Percentiles rank a stretch among this genome's conserved stretches.
Evolutionary conservation across 1,284 basidiomycete species (phyloP).

Genomic region (Wallemia hederae): DNA sequence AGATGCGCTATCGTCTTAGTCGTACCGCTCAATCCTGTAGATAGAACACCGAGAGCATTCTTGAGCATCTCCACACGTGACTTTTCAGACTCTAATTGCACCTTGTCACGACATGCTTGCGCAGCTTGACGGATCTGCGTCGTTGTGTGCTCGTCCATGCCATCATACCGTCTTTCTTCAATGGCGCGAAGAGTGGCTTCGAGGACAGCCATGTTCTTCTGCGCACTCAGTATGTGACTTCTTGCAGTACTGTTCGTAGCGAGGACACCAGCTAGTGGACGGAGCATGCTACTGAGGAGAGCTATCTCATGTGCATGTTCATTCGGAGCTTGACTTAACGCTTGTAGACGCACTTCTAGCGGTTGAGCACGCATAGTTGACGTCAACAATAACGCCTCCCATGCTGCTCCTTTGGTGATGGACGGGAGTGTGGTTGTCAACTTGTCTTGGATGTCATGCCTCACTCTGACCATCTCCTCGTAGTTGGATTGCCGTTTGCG

Average conservation of each 20-base stretch:
- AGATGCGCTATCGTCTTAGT: constrained; percentile 29
- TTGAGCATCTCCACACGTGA: constrained; percentile 42
- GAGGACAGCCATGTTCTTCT: constrained; percentile 48
- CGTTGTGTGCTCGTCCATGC: constrained; percentile 38
- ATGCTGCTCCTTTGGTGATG: constrained; percentile 45
- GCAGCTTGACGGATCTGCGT: constrained; percentile 27
- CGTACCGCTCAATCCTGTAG: neutral
- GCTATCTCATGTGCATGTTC: constrained; percentile 42
- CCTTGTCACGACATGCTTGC: constrained; percentile 17
- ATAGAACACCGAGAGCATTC: constrained; percentile 27
- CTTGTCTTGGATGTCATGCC: constrained; percentile 35
- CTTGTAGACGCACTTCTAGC: constrained; percentile 28
- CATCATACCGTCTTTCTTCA: constrained; percentile 44
- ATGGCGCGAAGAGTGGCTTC: constrained; percentile 51
- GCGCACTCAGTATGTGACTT: constrained; percentile 32
- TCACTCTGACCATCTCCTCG: constrained; percentile 35
- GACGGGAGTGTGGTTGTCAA: constrained; percentile 33
- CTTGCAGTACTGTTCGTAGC: constrained; percentile 31
- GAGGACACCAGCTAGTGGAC: constrained; percentile 36
- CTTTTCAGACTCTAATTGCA: constrained; percentile 34
- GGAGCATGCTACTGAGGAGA: constrained; percentile 35
- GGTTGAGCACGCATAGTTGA: constrained; percentile 33
- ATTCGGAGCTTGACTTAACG: constrained; percentile 18
- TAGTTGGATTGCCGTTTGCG: constrained; percentile 36
- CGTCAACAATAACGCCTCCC: constrained; percentile 38